Conservation (phyloP, 176 grass and related monocot genomes). For the Eragrostis curvula region DNA sequence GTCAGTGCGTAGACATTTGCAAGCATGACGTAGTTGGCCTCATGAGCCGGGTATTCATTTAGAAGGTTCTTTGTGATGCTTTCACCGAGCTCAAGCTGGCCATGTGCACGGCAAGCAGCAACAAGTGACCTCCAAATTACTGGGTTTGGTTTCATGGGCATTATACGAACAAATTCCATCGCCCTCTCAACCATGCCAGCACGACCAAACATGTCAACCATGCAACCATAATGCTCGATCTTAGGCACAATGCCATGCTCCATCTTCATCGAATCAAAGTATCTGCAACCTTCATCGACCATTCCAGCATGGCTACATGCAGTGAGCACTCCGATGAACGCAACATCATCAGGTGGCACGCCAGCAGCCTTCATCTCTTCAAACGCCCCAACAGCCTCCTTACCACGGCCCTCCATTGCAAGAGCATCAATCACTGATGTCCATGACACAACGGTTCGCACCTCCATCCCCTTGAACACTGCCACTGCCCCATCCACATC, state of each 20-base stretch:
- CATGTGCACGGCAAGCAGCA: slow-evolving; percentile 66
- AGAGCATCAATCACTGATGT: slow-evolving; percentile 71
- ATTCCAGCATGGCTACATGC: slow-evolving; percentile 66
- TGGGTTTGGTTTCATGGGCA: slow-evolving; percentile 69
- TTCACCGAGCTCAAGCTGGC: slow-evolving; percentile 53
- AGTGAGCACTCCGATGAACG: slow-evolving; percentile 72
- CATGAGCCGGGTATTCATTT: slow-evolving; percentile 47
- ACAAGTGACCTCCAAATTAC: slow-evolving; percentile 68
- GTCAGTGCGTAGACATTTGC: slow-evolving; percentile 67
- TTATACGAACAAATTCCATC: slow-evolving; percentile 54
- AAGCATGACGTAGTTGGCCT: slow-evolving; percentile 72
- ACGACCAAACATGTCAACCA: slow-evolving; percentile 74
- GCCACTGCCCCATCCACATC: slow-evolving; percentile 58
- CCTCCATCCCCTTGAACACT: slow-evolving; percentile 60
- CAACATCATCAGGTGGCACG: slow-evolving; percentile 58
- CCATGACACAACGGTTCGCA: slow-evolving; percentile 64
- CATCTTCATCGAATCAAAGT: slow-evolving; percentile 61
- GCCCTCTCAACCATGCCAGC: slow-evolving; percentile 62
- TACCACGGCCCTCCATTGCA: slow-evolving; percentile 69
- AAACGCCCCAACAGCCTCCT: slow-evolving; percentile 55
- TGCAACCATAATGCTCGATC: slow-evolving; percentile 79
- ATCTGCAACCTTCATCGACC: slow-evolving; percentile 61
- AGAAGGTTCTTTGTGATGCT: slow-evolving; percentile 61
- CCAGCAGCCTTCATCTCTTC: slow-evolving; percentile 56
- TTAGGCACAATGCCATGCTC: slow-evolving; percentile 62